phyloP scores from a whole-genome alignment of 768 basidiomycete genomes.

The Terana coerulea region DNA sequence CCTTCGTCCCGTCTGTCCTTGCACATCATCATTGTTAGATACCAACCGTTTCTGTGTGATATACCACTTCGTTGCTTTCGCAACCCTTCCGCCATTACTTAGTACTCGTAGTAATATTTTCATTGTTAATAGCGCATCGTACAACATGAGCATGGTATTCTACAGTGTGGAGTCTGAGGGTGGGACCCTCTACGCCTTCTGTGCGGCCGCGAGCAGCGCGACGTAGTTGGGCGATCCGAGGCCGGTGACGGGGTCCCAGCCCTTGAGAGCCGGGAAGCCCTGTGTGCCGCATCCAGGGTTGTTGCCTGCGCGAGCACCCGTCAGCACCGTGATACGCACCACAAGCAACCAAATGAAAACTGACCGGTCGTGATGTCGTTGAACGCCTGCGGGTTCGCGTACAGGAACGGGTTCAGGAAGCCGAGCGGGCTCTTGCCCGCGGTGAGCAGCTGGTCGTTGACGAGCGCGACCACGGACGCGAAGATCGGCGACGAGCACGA shows the following conservation, averaged over 20 bases:
- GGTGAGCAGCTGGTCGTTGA: constrained; percentile 35
- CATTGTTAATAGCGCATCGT: no score
- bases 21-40: constrained; percentile 1
- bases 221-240: constrained; percentile 32
- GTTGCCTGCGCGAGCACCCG: constrained; percentile 16
- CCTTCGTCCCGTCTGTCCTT: background rate
- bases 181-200: no score
- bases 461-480: constrained; percentile 9
- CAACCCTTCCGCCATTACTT: no score
- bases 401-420: constrained; percentile 35
- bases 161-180: no score
- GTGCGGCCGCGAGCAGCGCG: constrained; percentile 20
- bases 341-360: background rate
- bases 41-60: constrained; percentile 3
- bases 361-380: constrained; percentile 29
- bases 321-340: constrained; percentile 4
- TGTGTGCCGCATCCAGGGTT: constrained; percentile 33
- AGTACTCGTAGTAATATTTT: no score
- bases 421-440: constrained; percentile 31
- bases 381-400: constrained; percentile 23
- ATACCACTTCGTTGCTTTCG: constrained; percentile 9
- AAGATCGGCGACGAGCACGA: background rate
- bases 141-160: no score
- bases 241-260: constrained; percentile 35
- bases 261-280: constrained; percentile 30